Conservation (phyloP, 768 basidiomycete genomes). For the Amanita exitialis region DNA sequence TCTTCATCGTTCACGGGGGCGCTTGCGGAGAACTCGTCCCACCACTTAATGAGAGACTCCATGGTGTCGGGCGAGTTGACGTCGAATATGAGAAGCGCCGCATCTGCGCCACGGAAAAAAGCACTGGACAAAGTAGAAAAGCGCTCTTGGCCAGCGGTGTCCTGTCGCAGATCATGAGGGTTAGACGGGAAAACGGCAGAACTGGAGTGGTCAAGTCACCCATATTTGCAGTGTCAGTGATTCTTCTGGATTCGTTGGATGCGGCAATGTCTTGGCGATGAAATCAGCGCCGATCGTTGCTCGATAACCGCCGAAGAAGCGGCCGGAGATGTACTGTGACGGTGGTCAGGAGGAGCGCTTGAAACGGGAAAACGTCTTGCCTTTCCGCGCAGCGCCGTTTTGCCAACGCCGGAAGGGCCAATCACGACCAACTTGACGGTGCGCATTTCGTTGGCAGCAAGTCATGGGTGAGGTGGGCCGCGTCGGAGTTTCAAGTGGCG, state of each 20-base stretch:
- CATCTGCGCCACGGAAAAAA: conserved; percentile 82
- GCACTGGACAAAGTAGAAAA: conserved; percentile 76
- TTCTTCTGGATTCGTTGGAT: conserved; percentile 44
- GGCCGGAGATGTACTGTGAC: conserved; percentile 60
- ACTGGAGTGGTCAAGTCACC: conserved; percentile 19
- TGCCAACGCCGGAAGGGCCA: conserved; percentile 78
- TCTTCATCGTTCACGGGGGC: conserved; percentile 63
- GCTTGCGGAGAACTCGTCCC: conserved; percentile 60
- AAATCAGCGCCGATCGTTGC: conserved; percentile 91
- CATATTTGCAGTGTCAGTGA: conserved; percentile 58
- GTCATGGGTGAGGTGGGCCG: background rate
- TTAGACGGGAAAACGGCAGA: background rate
- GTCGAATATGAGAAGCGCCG: conserved; percentile 74
- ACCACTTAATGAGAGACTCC: conserved; percentile 57
- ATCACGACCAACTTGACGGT: conserved; percentile 78
- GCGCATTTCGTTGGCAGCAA: conserved; percentile 30
- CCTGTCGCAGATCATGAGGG: conserved; percentile 27
- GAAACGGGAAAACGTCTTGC: conserved; percentile 59
- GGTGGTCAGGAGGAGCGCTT: conserved; percentile 45
- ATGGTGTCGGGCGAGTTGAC: conserved; percentile 59
- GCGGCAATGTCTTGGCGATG: conserved; percentile 62
- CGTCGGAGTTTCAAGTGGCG: background rate
- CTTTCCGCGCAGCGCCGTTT: conserved; percentile 70
- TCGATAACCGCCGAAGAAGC: conserved; percentile 68
- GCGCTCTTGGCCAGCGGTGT: conserved; percentile 83